Evolutionary conservation across 441 rosid genomes (phyloP), one percentile per base, ranked within the genome.

Genomic region (Adansonia grandidieri): DNA sequence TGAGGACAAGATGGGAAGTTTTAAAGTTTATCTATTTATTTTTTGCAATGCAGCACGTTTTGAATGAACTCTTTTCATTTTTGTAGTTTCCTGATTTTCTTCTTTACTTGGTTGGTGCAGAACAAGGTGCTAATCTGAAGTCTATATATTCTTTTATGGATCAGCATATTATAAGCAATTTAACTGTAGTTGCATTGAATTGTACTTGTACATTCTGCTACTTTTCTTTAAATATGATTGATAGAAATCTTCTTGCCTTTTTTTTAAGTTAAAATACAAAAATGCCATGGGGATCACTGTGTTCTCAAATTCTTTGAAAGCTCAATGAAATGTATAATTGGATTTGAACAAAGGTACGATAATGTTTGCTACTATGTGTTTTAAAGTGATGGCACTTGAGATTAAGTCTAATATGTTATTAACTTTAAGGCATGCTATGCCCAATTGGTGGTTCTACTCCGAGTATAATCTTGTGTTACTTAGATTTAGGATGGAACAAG

Each of bases 1-100:
- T 17, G 56, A 67, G 54, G 72, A 68, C 9, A 70, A 51, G 2
- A n/a, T 53, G 75, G 61, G 54, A 17, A 54, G 24, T 51, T 71
- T 51, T 71, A 2, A 53, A 71, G 47, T 50, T 48, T 22, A 15
- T 47, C 4, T 51, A 2, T 14, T 9, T 48, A 47, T 19, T 4
- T 68, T 24, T 71, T 47, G 11, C n/a, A 0, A 8, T 47, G 57
- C 28, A 5, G 54, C 37, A 19, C n/a, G 2, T 37, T 47, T 20
- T 22, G 40, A 69, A 17, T 69, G 54, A 20, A 17, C 72, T 19
- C 1, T 50, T 11, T 10, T 73, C 32, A 56, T 63, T 57, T 56
- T 57, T 22, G 53, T 15, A 28, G 47, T 45, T 57, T 14, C 40
- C 40, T 37, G 40, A 37, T 37, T 37, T 57, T 57, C 32, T 3